A percentile compares a stretch with the other conserved stretches of the same genome.
These are phyloP conservation scores for Streptanthus diversifolius DNA, from an alignment of 345 rosid genomes.

Conservation along the genomic window DNA sequence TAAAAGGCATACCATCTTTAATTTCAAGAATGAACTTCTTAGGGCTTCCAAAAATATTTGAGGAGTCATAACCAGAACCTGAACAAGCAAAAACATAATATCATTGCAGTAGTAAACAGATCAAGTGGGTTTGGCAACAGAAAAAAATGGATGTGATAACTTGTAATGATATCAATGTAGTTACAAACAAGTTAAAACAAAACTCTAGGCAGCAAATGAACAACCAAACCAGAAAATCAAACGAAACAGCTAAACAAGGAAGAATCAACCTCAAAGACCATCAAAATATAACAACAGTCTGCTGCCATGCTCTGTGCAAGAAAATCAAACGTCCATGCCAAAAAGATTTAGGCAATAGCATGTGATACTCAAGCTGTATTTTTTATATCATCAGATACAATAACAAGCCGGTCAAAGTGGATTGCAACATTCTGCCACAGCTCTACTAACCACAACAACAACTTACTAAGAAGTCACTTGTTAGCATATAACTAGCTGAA, in stretches of 20 bases:
- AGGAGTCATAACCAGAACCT: conserved; percentile 96
- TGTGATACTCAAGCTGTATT: not conserved
- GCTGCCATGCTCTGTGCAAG: not conserved
- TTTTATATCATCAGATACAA: not conserved
- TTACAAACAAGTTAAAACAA: not conserved
- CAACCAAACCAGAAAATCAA: not conserved
- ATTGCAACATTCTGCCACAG: not conserved
- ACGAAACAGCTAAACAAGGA: not conserved
- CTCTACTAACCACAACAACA: not conserved
- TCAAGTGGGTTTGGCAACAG: not conserved
- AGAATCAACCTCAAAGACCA: not conserved
- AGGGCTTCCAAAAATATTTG: conserved; percentile 78
- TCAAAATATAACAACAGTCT: not conserved
- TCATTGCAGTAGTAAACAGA: not conserved
- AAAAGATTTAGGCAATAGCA: not conserved
- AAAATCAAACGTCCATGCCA: not conserved
- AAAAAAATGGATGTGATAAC: not conserved
- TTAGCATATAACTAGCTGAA: not conserved
- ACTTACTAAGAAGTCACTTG: not conserved
- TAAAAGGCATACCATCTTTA: conserved; percentile 56
- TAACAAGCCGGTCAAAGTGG: not conserved
- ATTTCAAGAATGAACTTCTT: conserved; percentile 57
- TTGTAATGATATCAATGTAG: not conserved
- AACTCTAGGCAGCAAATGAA: not conserved
- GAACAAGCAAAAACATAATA: conserved; percentile 12